Conservation (phyloP, 1,284 basidiomycete species). For the Xerocomus minutiporus region DNA sequence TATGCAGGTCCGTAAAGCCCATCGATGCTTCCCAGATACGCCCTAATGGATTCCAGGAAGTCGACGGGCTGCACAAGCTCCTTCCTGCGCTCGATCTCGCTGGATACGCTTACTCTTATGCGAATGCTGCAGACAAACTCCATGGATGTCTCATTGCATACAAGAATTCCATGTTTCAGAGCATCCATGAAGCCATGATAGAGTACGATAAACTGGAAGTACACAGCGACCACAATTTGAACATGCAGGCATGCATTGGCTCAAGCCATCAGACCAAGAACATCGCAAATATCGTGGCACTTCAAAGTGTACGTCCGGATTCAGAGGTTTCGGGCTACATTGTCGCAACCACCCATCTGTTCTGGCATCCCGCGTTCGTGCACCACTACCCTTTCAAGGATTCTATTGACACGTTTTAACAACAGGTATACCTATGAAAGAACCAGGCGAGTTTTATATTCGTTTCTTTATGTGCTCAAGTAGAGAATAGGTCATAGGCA, state of each 20-base stretch:
- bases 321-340: constrained; percentile 50
- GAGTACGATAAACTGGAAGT: constrained; percentile 66
- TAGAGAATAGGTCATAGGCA: constrained; percentile 45
- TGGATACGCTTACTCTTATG: constrained; percentile 59
- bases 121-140: constrained; percentile 65
- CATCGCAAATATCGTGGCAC: constrained; percentile 70
- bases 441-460: constrained; percentile 47
- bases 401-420: constrained; percentile 1
- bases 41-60: constrained; percentile 51
- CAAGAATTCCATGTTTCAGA: constrained; percentile 48
- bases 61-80: constrained; percentile 66
- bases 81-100: constrained; percentile 56
- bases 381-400: constrained; percentile 1
- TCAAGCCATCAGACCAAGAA: constrained; percentile 77
- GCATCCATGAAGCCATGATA: constrained; percentile 45
- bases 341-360: constrained; percentile 82
- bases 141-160: constrained; percentile 84
- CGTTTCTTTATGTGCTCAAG: background rate
- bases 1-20: constrained; percentile 57
- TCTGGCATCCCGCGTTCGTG: constrained; percentile 88
- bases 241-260: constrained; percentile 43
- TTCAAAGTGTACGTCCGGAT: constrained; percentile 41
- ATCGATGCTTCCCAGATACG: background rate
- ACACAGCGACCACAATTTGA: constrained; percentile 33
- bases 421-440: constrained; percentile 84